Evolutionary conservation across 2,329 filamentous ascomycete genomes (phyloP), one percentile per base, ranked within the genome.

Genomic region (Leptosphaerulina australis): DNA sequence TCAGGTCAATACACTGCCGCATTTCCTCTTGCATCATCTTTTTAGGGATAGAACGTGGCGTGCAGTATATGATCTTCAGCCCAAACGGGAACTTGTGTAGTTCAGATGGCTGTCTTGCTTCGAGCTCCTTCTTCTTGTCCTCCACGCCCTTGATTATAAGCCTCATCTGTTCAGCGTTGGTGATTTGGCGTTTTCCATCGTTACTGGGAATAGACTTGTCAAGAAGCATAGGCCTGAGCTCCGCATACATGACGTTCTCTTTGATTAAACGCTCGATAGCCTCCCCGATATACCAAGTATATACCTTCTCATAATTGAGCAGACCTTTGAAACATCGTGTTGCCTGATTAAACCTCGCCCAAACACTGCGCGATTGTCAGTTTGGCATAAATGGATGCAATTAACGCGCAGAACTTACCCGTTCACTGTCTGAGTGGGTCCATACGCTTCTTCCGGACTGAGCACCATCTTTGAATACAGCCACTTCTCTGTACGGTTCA

Each of bases 311-410:
- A 59, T 88, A 88, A 64, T 86, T 87, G 61, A 88, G 81, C 0
- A 90, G 75, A 0, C 87, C 87, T 64, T 90, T 89, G 80, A 89
- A 88, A 75, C 87, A 86, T 39, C 85, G 79, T 3, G 87, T 90
- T 3, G 85, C 79, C 38, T 81, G 79, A 56, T 88, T 88, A 69
- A 91, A 91, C n/a, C 75, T 76, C 5, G 79, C 78, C 80, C 80
- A 82, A 5, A 79, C 76, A 3, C 79, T 79, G 25, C 34, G 9
- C 12, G 7, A n/a, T 53, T 2, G 54, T 52, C 21, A 30, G 15
- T 5, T 10, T 5, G 10, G 12, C 11, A 24, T 14, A 0, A n/a
- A n/a, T 9, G 1, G 7, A 17, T 2, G 12, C 18, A 5, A 9
- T 26, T 11, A n/a, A 18, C 6, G 37, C 2, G 30, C 69, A n/a